Evolutionary conservation across 1,284 basidiomycete species (phyloP).

Genomic region (Anthracocystis walkeri): DNA sequence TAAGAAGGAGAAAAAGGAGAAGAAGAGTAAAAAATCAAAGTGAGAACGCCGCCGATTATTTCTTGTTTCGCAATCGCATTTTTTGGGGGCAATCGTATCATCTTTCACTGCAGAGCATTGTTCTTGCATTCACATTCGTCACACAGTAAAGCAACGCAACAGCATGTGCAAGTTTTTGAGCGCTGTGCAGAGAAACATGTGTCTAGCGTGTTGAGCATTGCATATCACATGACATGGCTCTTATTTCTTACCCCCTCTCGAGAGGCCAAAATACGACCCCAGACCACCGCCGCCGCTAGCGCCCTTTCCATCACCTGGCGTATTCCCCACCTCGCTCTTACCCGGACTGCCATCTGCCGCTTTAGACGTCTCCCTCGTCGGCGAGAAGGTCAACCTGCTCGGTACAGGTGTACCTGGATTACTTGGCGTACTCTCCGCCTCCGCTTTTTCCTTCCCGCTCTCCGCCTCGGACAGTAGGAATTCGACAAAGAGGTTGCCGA

Average conservation of each 20-base stretch:
- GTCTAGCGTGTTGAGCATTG: background rate
- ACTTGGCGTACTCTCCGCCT: background rate
- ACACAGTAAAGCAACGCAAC: too few species aligned
- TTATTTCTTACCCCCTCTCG: conserved; percentile 14
- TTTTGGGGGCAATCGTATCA: background rate
- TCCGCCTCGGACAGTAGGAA: conserved; percentile 66
- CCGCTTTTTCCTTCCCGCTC: conserved; percentile 15
- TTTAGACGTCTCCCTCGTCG: background rate
- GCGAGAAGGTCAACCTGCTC: conserved; percentile 12
- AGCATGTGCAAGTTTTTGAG: background rate
- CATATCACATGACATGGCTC: too few species aligned
- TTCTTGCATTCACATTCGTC: too few species aligned
- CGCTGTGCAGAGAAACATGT: background rate
- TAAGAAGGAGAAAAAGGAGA: conserved; percentile 10
- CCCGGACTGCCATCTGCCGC: background rate
- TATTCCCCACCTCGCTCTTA: background rate
- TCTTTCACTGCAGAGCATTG: background rate
- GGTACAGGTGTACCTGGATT: background rate
- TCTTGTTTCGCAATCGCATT: background rate
- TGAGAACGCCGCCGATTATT: background rate
- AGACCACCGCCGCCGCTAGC: conserved; percentile 22
- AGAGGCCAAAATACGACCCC: conserved; percentile 34
- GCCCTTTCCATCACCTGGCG: background rate
- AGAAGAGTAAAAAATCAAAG: conserved; percentile 39
- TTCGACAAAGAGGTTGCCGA: conserved; percentile 67